phyloP scores from a whole-genome alignment of 441 rosid genomes.

The Metrosideros polymorpha region DNA sequence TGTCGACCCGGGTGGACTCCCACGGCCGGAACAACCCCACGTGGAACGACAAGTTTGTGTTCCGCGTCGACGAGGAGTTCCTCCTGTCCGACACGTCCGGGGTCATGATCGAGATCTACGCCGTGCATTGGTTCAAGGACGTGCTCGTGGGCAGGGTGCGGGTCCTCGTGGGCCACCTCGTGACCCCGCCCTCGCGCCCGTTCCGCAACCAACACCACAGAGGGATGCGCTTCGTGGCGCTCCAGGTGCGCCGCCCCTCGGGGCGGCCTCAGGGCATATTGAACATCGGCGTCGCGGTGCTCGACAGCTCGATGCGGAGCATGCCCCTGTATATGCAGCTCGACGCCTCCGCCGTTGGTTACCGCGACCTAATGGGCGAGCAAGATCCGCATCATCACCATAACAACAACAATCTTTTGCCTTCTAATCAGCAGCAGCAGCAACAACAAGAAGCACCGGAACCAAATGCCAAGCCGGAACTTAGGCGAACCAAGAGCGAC shows the following conservation, averaged over 20 bases:
- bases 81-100: slow-evolving; percentile 8
- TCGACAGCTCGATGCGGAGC: slow-evolving; percentile 10
- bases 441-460: not conserved
- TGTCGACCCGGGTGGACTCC: slow-evolving; percentile 6
- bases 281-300: slow-evolving; percentile 4
- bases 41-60: slow-evolving; percentile 11
- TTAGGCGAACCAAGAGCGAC: slow-evolving; percentile 4
- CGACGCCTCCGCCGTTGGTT: not conserved
- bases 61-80: slow-evolving; percentile 9
- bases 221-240: slow-evolving; percentile 6
- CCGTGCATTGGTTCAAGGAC: slow-evolving; percentile 8
- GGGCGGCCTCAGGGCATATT: slow-evolving; percentile 9
- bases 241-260: slow-evolving; percentile 9
- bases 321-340: slow-evolving; percentile 4
- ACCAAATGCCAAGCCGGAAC: not conserved
- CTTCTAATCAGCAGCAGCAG: not conserved
- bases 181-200: not conserved
- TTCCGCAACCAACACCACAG: not conserved
- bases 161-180: not conserved
- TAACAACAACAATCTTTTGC: not conserved
- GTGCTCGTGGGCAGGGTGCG: slow-evolving; percentile 5
- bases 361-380: not conserved
- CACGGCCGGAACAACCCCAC: slow-evolving; percentile 3
- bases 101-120: slow-evolving; percentile 7
- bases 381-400: not conserved